phyloP scores from a whole-genome alignment of 2,329 filamentous ascomycete species.

The Diaporthe eres region DNA sequence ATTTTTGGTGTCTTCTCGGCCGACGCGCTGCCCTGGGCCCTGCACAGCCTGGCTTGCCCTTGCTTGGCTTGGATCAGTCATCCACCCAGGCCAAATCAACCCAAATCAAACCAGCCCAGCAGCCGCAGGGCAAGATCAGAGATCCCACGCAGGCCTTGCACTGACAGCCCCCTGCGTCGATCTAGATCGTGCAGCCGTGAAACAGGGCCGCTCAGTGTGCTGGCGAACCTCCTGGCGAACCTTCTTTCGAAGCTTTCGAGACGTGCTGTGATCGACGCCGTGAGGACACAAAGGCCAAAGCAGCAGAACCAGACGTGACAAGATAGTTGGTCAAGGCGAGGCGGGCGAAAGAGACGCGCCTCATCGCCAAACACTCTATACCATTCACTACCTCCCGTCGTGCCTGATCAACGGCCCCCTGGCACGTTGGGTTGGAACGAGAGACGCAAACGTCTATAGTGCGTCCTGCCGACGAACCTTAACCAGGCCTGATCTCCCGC shows the following conservation, averaged over 20 bases:
- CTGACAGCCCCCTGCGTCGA: conserved; percentile 16
- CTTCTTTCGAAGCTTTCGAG: conserved; percentile 22
- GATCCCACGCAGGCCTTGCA: conserved; percentile 24
- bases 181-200: conserved; percentile 36
- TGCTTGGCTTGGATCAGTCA: conserved; percentile 7
- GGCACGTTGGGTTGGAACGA: conserved; percentile 27
- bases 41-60: neutral
- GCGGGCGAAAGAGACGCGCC: neutral
- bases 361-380: neutral
- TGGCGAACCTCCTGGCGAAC: conserved; percentile 9
- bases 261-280: neutral
- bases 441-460: neutral
- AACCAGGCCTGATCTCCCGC: neutral
- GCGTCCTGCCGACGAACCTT: neutral
- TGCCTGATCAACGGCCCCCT: conserved; percentile 22
- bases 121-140: conserved; percentile 3
- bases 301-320: neutral
- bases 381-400: conserved; percentile 1
- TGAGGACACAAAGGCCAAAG: neutral
- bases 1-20: conserved; percentile 17
- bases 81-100: neutral
- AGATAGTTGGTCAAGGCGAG: neutral
- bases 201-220: conserved; percentile 23
- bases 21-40: conserved; percentile 18
- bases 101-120: conserved; percentile 7